phyloP scores from a whole-genome alignment of 768 basidiomycete genomes.

The Termitomyces sp. region DNA sequence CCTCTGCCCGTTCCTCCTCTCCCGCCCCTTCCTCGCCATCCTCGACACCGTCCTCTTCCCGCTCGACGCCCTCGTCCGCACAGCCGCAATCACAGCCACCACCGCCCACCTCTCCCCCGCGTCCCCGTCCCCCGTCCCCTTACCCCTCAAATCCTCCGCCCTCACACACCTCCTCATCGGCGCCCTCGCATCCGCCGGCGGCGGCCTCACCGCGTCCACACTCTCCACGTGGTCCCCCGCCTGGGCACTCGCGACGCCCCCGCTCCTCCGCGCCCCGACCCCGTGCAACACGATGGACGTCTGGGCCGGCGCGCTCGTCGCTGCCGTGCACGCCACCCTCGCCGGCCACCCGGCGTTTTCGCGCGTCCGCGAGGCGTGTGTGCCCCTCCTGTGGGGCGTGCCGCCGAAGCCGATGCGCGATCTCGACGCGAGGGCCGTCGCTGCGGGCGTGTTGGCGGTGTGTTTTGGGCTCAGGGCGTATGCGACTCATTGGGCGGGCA shows the following conservation, averaged over 20 bases:
- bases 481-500: conserved; percentile 20
- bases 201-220: conserved; percentile 38
- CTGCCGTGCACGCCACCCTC: conserved; percentile 10
- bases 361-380: conserved; percentile 1
- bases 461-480: conserved; percentile 30
- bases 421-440: conserved; percentile 26
- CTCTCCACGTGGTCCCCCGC: conserved; percentile 35
- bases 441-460: conserved; percentile 23
- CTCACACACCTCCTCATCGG: conserved; percentile 44
- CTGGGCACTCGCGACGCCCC: conserved; percentile 43
- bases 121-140: conserved; percentile 18
- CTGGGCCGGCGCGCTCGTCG: conserved; percentile 46
- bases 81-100: conserved; percentile 30
- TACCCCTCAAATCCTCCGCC: conserved; percentile 29
- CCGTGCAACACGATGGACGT: conserved; percentile 40
- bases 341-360: conserved; percentile 7
- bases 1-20: conserved; percentile 22
- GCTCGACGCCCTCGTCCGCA: conserved; percentile 42
- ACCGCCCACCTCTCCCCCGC: conserved; percentile 26
- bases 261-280: conserved; percentile 33
- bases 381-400: too few relatives aligned
- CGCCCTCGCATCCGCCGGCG: conserved; percentile 40
- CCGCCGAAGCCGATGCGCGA: not conserved
- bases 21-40: conserved; percentile 19
- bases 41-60: conserved; percentile 43